Conservation (phyloP, 257 asterid species). For the Solanum virginianum region DNA sequence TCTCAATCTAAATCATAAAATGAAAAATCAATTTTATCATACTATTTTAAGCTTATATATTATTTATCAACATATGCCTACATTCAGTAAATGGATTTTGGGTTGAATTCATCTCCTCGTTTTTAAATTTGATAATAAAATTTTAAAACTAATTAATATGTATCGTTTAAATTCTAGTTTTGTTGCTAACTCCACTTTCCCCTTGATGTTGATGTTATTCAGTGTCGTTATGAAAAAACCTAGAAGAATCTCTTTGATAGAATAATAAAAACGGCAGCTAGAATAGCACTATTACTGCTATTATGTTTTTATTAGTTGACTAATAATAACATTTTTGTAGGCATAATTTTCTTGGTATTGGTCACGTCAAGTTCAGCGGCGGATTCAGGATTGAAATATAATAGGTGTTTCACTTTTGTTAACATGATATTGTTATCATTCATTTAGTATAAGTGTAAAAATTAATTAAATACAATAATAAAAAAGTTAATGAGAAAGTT, state of each 20-base stretch:
- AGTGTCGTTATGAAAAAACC: not conserved
- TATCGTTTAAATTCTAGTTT: not conserved
- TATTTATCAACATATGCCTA: not conserved
- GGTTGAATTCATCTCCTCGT: not conserved
- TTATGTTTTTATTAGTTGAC: not conserved
- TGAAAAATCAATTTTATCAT: not conserved
- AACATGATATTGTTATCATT: no score
- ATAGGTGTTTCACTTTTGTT: no score
- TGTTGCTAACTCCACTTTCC: not conserved
- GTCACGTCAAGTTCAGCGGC: not conserved
- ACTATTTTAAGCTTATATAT: not conserved
- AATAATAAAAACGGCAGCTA: not conserved
- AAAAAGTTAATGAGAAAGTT: no score
- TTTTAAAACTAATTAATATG: not conserved
- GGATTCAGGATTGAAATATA: no score
- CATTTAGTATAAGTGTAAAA: no score
- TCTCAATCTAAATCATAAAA: not conserved
- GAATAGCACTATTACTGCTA: not conserved
- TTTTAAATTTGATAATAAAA: not conserved
- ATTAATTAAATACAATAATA: no score
- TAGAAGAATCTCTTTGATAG: not conserved
- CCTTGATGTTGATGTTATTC: not conserved
- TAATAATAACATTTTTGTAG: not conserved
- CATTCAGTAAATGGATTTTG: not conserved
- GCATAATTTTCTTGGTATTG: not conserved